These are phyloP conservation scores for Discostella stelligera DNA, from an alignment of 352 stramenopile species.

Conservation along the genomic window DNA sequence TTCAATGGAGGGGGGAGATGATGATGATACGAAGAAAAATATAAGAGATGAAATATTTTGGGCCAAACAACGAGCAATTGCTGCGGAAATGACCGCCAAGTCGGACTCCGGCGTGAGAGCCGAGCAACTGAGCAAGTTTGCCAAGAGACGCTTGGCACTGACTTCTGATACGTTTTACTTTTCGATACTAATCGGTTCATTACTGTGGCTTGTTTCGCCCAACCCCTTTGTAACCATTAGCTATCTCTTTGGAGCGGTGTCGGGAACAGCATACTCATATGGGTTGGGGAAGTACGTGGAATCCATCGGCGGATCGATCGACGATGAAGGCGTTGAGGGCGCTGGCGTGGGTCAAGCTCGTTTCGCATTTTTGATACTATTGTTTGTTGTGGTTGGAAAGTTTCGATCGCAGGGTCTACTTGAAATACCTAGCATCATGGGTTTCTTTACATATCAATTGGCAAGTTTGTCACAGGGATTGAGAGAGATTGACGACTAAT, in stretches of 20 bases:
- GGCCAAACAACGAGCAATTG: conserved; percentile 63
- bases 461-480: conserved; percentile 68
- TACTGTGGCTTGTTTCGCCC: conserved; percentile 56
- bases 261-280: conserved; percentile 77
- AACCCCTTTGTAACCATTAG: conserved; percentile 67
- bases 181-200: conserved; percentile 59
- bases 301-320: conserved; percentile 64
- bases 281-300: conserved; percentile 81
- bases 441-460: conserved; percentile 83
- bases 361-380: conserved; percentile 80
- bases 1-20: conserved; percentile 18
- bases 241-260: conserved; percentile 68
- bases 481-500: conserved; percentile 65
- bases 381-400: conserved; percentile 77
- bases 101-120: conserved; percentile 40
- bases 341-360: conserved; percentile 72
- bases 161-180: conserved; percentile 69
- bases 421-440: conserved; percentile 71
- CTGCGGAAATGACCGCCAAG: conserved; percentile 51
- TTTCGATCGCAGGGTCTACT: conserved; percentile 66
- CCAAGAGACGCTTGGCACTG: conserved; percentile 48
- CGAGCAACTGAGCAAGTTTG: conserved; percentile 59
- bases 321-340: conserved; percentile 59
- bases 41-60: conserved; percentile 65
- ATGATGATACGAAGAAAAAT: conserved; percentile 28